A percentile compares a stretch with the other conserved stretches of the same genome.
Evolutionary conservation across 164 flowering plant species (phyloP).

Genomic region (Litsea cubeba): DNA sequence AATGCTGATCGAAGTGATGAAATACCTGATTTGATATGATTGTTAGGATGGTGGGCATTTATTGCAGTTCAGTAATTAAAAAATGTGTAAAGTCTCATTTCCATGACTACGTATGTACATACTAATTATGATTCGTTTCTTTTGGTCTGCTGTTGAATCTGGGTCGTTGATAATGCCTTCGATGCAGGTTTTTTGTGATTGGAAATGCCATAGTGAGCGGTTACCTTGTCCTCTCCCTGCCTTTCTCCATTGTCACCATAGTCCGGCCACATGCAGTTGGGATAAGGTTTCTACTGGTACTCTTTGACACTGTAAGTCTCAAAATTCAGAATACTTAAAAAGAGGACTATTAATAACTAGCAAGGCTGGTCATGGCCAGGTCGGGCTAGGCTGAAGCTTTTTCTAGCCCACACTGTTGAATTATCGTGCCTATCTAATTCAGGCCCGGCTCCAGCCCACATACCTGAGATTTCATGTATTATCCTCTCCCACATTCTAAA

Average conservation of each 20-base stretch:
- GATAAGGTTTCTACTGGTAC: conserved; percentile 48
- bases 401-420: background rate
- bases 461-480: too few species aligned
- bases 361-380: background rate
- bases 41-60: too few species aligned
- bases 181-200: conserved; percentile 71
- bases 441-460: background rate
- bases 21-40: too few species aligned
- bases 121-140: too few species aligned
- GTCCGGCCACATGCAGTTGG: conserved; percentile 51
- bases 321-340: background rate
- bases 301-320: conserved; percentile 58
- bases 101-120: too few species aligned
- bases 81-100: too few species aligned
- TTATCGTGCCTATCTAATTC: background rate
- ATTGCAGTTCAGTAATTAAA: too few species aligned
- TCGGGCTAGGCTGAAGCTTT: background rate
- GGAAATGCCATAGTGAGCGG: conserved; percentile 51
- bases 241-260: conserved; percentile 64
- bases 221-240: conserved; percentile 72
- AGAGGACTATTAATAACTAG: background rate
- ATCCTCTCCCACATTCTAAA: too few species aligned
- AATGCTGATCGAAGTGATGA: too few species aligned
- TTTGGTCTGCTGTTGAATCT: too few species aligned
- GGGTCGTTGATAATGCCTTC: too few species aligned